A percentile compares a stretch with the other conserved stretches of the same genome.
Evolutionary conservation across 768 basidiomycete genomes (phyloP).

Genomic region (Podaxis sp.): DNA sequence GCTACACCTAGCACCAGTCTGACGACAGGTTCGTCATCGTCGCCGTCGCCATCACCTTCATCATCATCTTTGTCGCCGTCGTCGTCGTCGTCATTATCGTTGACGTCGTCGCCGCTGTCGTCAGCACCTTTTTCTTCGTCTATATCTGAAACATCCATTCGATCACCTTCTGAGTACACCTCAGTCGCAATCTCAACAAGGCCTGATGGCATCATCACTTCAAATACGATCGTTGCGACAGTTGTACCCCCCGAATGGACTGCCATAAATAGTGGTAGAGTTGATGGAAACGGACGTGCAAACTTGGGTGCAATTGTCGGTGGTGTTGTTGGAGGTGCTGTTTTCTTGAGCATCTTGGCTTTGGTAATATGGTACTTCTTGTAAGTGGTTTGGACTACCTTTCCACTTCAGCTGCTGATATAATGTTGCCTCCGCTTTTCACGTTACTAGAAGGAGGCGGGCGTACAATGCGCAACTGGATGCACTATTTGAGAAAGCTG

Average conservation of each 20-base stretch:
- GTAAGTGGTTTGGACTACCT: slow-evolving; percentile 3
- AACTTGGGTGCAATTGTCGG: slow-evolving; percentile 13
- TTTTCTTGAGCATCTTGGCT: slow-evolving; percentile 3
- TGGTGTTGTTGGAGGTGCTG: slow-evolving; percentile 12
- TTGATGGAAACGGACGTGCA: neutral
- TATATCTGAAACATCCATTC: neutral
- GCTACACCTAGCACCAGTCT: neutral
- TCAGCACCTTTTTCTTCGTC: neutral
- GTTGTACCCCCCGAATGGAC: neutral
- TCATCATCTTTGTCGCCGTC: neutral
- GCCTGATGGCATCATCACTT: neutral
- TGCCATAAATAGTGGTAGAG: neutral
- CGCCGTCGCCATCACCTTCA: neutral
- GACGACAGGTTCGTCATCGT: neutral
- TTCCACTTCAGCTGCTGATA: neutral
- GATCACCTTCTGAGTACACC: neutral
- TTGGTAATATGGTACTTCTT: slow-evolving; percentile 13
- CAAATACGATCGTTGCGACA: neutral
- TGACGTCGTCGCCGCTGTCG: neutral
- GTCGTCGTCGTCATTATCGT: neutral
- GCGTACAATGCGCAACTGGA: neutral
- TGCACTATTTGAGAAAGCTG: neutral
- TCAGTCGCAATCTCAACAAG: neutral
- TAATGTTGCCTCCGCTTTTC: neutral
- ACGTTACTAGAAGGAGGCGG: neutral